Conservation (phyloP, 169 alveolate genomes). For the Eimeria necatrix region DNA sequence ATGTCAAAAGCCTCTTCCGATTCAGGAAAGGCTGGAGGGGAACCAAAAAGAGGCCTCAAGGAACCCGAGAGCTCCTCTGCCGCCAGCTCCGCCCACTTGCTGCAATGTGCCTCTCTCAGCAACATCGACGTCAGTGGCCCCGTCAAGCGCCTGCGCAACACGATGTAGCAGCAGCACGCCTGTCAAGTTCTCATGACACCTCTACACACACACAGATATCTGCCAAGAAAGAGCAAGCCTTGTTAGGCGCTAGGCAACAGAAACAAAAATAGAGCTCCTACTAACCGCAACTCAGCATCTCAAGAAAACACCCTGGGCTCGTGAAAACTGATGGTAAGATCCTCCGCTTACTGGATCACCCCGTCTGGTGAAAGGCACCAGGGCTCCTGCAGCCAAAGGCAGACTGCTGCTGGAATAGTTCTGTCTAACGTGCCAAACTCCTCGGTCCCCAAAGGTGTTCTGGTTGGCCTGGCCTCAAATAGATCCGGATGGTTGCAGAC, state of each 20-base stretch:
- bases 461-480: constrained; percentile 93
- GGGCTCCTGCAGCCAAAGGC: constrained; percentile 81
- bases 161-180: background rate
- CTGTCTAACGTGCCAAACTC: constrained; percentile 7
- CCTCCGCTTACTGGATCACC: constrained; percentile 1
- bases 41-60: background rate
- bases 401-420: constrained; percentile 61
- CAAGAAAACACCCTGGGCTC: too few relatives aligned
- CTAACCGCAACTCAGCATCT: too few relatives aligned
- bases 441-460: constrained; percentile 69
- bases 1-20: constrained; percentile 9
- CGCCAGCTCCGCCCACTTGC: constrained; percentile 50
- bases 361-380: constrained; percentile 28
- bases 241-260: background rate
- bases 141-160: background rate
- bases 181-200: background rate
- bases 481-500: constrained; percentile 99
- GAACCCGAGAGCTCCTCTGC: constrained; percentile 14
- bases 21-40: constrained; percentile 14
- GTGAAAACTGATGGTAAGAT: background rate
- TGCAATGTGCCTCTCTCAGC: constrained; percentile 34
- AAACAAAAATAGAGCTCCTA: too few relatives aligned
- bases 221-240: background rate
- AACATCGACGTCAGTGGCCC: constrained; percentile 22
- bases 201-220: background rate